Percentiles rank a stretch among this genome's conserved stretches.
phyloP scores from a whole-genome alignment of 768 basidiomycete genomes.

The Amylocystis lapponica region DNA sequence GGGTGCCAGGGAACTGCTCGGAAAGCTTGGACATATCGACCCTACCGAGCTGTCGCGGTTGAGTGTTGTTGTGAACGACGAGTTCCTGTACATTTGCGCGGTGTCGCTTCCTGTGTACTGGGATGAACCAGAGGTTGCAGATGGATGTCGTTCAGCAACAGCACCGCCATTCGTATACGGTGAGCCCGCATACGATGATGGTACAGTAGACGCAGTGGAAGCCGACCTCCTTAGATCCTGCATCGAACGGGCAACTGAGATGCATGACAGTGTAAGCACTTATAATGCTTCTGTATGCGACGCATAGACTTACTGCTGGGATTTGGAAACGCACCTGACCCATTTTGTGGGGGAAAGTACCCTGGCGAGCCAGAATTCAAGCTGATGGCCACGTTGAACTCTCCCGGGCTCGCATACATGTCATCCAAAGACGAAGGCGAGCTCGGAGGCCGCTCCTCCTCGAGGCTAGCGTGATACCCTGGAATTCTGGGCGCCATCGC shows the following conservation, averaged over 20 bases:
- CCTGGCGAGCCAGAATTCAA: constrained; percentile 8
- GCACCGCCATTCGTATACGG: constrained; percentile 4
- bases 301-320: constrained; percentile 10
- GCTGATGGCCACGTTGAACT: constrained; percentile 4
- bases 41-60: constrained; percentile 26
- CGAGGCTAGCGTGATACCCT: constrained; percentile 12
- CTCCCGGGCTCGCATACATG: constrained; percentile 13
- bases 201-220: constrained; percentile 9
- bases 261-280: not conserved
- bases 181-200: constrained; percentile 6
- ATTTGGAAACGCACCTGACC: constrained; percentile 1
- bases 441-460: constrained; percentile 16
- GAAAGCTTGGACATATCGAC: constrained; percentile 21
- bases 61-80: constrained; percentile 20
- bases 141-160: constrained; percentile 14
- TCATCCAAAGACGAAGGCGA: constrained; percentile 17
- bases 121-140: constrained; percentile 11
- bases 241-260: constrained; percentile 5
- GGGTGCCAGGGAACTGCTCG: constrained; percentile 12
- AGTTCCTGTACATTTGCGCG: constrained; percentile 3
- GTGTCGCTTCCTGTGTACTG: constrained; percentile 12
- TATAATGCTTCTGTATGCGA: not conserved
- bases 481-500: constrained; percentile 24
- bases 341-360: constrained; percentile 5
- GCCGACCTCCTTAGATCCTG: constrained; percentile 10